Percentiles rank a stretch among this genome's conserved stretches.
Evolutionary conservation across 2,329 filamentous ascomycete genomes (phyloP).

Genomic region (Chaetomium strumarium): DNA sequence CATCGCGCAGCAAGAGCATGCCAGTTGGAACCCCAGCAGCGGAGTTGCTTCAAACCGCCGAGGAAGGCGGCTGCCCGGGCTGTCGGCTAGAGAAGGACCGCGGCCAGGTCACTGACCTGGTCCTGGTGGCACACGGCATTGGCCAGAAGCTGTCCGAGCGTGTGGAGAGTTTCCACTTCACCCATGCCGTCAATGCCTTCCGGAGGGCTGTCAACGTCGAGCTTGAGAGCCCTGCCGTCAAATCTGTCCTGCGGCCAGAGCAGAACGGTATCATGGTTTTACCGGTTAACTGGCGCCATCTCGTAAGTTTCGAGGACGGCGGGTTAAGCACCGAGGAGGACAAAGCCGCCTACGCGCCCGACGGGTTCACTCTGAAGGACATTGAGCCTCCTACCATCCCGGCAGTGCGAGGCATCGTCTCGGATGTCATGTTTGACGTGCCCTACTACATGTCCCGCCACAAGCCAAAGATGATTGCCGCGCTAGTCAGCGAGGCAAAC

Average conservation of each 20-base stretch:
- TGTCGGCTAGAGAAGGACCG: constrained; percentile 58
- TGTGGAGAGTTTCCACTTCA: constrained; percentile 95
- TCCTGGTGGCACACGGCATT: constrained; percentile 91
- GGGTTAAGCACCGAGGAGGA: constrained; percentile 53
- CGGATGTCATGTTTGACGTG: constrained; percentile 96
- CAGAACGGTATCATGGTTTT: constrained; percentile 90
- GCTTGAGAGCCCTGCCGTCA: constrained; percentile 67
- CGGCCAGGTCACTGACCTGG: constrained; percentile 74
- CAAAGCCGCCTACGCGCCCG: constrained; percentile 46
- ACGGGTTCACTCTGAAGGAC: constrained; percentile 66
- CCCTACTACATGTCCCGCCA: constrained; percentile 97
- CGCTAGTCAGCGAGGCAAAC: constrained; percentile 85
- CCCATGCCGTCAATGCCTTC: constrained; percentile 88
- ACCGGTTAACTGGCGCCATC: constrained; percentile 89
- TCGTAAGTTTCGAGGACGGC: constrained; percentile 79
- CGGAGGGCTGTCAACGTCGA: constrained; percentile 82
- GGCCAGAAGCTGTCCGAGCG: constrained; percentile 93
- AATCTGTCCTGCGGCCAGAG: constrained; percentile 65
- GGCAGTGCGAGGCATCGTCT: constrained; percentile 87
- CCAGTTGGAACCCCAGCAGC: neutral
- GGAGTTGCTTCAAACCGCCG: neutral
- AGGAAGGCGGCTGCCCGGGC: constrained; percentile 42
- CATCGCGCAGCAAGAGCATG: constrained; percentile 16
- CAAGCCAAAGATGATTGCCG: constrained; percentile 88
- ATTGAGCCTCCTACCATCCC: constrained; percentile 90